Percentiles rank a stretch among this genome's conserved stretches.
phyloP scores from a whole-genome alignment of 352 stramenopile genomes.

The Phytopythium helicoides region DNA sequence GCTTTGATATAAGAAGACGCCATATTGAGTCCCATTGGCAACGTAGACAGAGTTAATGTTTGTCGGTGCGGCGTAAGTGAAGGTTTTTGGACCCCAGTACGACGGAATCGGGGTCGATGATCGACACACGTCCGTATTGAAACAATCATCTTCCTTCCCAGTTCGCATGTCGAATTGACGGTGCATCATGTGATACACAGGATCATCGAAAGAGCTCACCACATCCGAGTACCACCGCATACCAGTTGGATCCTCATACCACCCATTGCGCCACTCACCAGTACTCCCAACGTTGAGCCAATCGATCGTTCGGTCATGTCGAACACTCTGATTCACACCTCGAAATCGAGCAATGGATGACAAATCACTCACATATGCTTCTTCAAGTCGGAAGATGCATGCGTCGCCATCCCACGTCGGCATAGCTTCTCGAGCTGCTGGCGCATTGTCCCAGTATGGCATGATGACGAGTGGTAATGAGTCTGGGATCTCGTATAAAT shows the following conservation, averaged over 20 bases:
- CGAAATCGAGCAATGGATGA: slow-evolving; percentile 9
- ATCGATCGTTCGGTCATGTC: slow-evolving; percentile 8
- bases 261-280: slow-evolving; percentile 21
- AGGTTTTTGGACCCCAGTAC: not conserved
- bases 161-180: slow-evolving; percentile 18
- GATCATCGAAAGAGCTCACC: slow-evolving; percentile 12
- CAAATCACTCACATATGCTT: slow-evolving; percentile 5
- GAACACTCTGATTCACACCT: slow-evolving; percentile 12
- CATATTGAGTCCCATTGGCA: slow-evolving; percentile 22
- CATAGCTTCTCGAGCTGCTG: slow-evolving; percentile 1
- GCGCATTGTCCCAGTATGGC: slow-evolving; percentile 10
- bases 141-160: slow-evolving; percentile 14
- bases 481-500: slow-evolving; percentile 5
- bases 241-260: slow-evolving; percentile 22
- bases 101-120: not conserved
- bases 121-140: not conserved
- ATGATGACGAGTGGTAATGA: slow-evolving; percentile 13
- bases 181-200: slow-evolving; percentile 22
- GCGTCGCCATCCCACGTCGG: slow-evolving; percentile 10
- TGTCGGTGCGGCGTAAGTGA: not conserved
- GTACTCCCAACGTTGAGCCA: slow-evolving; percentile 11
- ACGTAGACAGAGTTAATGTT: slow-evolving; percentile 5
- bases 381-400: slow-evolving; percentile 7
- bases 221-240: slow-evolving; percentile 25
- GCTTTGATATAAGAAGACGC: slow-evolving; percentile 25